These are phyloP conservation scores for Fusarium foetens DNA, from an alignment of 2,329 filamentous ascomycete genomes.

Conservation along the genomic window DNA sequence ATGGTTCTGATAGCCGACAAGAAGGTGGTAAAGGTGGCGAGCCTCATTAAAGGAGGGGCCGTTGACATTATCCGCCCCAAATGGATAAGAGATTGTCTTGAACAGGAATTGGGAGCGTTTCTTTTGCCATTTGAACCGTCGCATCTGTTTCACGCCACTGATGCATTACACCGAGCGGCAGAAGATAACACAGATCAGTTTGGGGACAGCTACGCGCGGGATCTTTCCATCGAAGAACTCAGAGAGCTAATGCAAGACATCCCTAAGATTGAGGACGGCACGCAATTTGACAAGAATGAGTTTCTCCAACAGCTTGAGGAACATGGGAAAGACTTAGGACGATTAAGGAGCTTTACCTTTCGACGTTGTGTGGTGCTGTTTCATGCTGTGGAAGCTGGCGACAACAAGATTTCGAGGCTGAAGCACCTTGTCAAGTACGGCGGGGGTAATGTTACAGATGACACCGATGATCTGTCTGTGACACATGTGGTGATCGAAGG, in stretches of 20 bases:
- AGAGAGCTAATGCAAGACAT: conserved; percentile 60
- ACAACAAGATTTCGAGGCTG: conserved; percentile 55
- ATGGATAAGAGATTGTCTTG: conserved; percentile 87
- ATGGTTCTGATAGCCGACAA: conserved; percentile 85
- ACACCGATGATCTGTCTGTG: conserved; percentile 61
- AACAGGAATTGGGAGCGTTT: conserved; percentile 64
- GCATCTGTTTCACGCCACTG: conserved; percentile 78
- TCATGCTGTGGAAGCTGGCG: conserved; percentile 44
- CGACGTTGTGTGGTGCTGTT: conserved; percentile 57
- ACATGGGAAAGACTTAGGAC: conserved; percentile 62
- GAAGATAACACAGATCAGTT: conserved; percentile 76
- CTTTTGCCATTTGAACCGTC: conserved; percentile 70
- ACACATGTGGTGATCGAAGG: conserved; percentile 77
- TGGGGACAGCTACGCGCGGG: conserved; percentile 84
- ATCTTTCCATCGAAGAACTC: conserved; percentile 73
- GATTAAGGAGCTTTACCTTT: conserved; percentile 64
- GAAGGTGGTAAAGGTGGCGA: conserved; percentile 82
- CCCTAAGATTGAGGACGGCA: conserved; percentile 57
- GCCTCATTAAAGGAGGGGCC: conserved; percentile 76
- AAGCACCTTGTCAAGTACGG: conserved; percentile 74
- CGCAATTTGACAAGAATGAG: conserved; percentile 55
- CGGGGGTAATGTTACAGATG: conserved; percentile 67
- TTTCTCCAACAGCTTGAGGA: conserved; percentile 67
- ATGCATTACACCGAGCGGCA: conserved; percentile 64
- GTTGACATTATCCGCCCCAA: conserved; percentile 79